Base-by-base conservation (phyloP, 768 basidiomycete species). In the Symmetrospora coprosmae region DNA sequence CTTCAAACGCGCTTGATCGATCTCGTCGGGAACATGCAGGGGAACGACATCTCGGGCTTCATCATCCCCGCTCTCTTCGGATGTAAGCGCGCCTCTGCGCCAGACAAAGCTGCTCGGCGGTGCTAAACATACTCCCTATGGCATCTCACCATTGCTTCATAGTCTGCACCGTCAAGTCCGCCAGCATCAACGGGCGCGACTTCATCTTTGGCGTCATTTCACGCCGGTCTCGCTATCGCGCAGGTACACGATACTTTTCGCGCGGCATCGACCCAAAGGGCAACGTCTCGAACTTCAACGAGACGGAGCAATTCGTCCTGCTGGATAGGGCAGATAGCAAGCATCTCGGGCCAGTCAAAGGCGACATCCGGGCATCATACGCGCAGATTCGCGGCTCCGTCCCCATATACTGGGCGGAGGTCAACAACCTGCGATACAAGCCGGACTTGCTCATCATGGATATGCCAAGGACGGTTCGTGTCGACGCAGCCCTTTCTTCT, bases 391-490 rank as follows among this genome's bases (percentile, higher is more conserved):
- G 94, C 65, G 94, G 94, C 11, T 92, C 89, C 66, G 82, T 89
- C 4, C 94, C 94, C 0, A 71, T 97, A 19, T 97, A 85, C 71
- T 99, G 94, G 92, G 86, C 87, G 0, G 92, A 99, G 72, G 76
- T 99, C 69, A 97, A 88, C 73, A 97, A 86, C 40, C 70, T 99
- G 66, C 78, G 90, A 66, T 99, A 97, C 72, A 92, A 88, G 68
- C 94, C 94, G 8, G 94, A 97, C 73, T 73, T 99, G 60, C 87
- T 89, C 73, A 79, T 97, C 59, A 97, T 99, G 92, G 89, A 96
- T 50, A 72, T 86, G 38, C 81, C 82, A 51, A 82, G 87, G 63
- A 86, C 90, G 27, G 91, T 90, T 66, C 66, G 81, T 74, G n/a
- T 21, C 13, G 19, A 9, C 25, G 41, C 60, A 46, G 35, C 30